These are phyloP conservation scores for Fusarium irregulare DNA, from an alignment of 2,329 filamentous ascomycete genomes.

Conservation along the genomic window DNA sequence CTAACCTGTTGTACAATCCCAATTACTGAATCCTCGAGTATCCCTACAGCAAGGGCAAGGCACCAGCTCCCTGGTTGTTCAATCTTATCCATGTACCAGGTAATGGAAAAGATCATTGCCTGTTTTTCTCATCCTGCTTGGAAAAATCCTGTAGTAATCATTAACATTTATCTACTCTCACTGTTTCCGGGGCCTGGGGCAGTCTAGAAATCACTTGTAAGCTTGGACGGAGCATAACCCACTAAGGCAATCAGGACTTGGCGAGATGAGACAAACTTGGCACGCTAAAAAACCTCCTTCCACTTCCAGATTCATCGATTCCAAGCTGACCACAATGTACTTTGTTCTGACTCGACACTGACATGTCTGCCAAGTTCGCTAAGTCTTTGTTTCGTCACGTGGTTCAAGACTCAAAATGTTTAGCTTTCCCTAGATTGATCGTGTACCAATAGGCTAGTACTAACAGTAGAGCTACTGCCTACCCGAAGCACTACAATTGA, in stretches of 20 bases:
- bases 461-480: background rate
- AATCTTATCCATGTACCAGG: no score
- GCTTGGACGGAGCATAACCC: background rate
- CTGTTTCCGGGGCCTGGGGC: no score
- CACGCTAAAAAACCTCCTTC: background rate
- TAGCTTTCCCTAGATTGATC: rapidly evolving
- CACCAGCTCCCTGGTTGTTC: no score
- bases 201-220: background rate
- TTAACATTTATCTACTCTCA: no score
- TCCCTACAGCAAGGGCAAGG: no score
- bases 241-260: background rate
- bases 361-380: background rate
- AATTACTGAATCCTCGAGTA: no score
- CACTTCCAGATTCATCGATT: background rate
- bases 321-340: background rate
- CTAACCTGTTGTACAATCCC: no score
- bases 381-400: background rate
- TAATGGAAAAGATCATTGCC: no score
- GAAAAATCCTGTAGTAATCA: no score
- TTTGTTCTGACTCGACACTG: background rate
- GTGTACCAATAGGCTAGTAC: rapidly evolving
- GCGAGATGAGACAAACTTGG: background rate
- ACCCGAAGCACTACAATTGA: rapidly evolving
- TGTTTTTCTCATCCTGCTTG: no score
- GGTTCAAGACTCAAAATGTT: background rate